phyloP scores from a whole-genome alignment of 2,329 filamentous ascomycete species.

The Pseudogymnoascus sp. region DNA sequence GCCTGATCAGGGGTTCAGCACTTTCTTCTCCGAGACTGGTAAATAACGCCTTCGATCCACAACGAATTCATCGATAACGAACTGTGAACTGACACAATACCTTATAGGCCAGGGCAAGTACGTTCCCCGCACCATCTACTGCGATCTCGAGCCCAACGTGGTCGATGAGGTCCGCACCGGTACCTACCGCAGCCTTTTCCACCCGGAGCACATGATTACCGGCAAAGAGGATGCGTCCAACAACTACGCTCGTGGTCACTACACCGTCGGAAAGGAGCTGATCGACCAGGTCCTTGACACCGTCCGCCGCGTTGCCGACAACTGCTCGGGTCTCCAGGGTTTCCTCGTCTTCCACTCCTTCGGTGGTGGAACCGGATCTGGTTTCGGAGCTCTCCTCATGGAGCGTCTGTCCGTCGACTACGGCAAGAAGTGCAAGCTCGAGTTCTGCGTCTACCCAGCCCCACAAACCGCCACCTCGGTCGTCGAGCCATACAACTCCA shows the following conservation, averaged over 20 bases:
- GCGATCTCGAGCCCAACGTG: conserved; percentile 98
- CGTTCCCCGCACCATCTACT: conserved; percentile 97
- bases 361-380: conserved; percentile 96
- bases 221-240: conserved; percentile 99
- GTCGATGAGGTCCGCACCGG: conserved; percentile 98
- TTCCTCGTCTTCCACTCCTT: conserved; percentile 99
- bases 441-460: conserved; percentile 98
- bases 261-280: conserved; percentile 98
- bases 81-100: conserved; percentile 25
- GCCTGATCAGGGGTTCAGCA: conserved; percentile 97
- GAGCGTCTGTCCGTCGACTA: conserved; percentile 98
- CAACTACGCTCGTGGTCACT: conserved; percentile 99
- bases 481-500: conserved; percentile 99
- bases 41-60: conserved; percentile 30
- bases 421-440: conserved; percentile 99
- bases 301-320: conserved; percentile 93
- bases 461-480: conserved; percentile 95
- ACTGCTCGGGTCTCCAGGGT: conserved; percentile 95
- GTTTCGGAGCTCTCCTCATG: conserved; percentile 97
- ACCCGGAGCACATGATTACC: conserved; percentile 99
- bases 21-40: conserved; percentile 99
- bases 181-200: conserved; percentile 92
- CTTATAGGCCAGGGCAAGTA: conserved; percentile 88
- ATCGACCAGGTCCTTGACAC: conserved; percentile 97
- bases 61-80: conserved; percentile 11